Conservation (phyloP, 2,329 filamentous ascomycete genomes). For the Trichoderma simmonsii region DNA sequence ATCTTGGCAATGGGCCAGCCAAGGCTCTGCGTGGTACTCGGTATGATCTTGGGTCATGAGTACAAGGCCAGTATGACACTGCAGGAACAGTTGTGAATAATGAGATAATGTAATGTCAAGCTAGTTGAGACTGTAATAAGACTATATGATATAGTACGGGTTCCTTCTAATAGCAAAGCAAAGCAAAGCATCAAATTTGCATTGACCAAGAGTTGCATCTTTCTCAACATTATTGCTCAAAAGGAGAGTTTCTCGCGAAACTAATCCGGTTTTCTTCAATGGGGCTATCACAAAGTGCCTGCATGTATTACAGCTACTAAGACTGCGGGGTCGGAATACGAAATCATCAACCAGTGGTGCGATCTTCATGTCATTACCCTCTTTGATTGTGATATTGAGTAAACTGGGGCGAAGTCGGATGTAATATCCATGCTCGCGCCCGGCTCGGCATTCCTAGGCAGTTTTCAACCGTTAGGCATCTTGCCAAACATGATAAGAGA, state of each 20-base stretch:
- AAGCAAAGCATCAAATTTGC: not conserved
- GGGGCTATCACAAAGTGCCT: not conserved
- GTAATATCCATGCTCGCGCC: not conserved
- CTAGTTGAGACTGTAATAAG: not conserved
- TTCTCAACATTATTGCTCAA: not conserved
- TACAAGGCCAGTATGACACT: not conserved
- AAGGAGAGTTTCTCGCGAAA: not conserved
- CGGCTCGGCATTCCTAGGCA: not conserved
- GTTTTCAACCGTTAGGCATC: not conserved
- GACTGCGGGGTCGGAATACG: not conserved
- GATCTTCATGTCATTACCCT: not conserved
- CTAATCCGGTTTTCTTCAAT: not conserved
- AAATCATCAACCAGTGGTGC: not conserved
- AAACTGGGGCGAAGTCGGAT: not conserved
- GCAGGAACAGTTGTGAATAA: not conserved
- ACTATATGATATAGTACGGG: not conserved
- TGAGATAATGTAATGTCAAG: not conserved
- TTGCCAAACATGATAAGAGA: not conserved
- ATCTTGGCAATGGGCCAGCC: conserved; percentile 15
- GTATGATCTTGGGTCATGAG: conserved; percentile 13
- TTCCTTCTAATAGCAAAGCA: not conserved
- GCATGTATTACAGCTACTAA: not conserved
- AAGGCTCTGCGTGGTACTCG: conserved; percentile 10
- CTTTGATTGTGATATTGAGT: not conserved
- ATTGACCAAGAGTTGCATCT: not conserved